Evolutionary conservation across 768 basidiomycete species (phyloP).

Genomic region (Artomyces pyxidatus): DNA sequence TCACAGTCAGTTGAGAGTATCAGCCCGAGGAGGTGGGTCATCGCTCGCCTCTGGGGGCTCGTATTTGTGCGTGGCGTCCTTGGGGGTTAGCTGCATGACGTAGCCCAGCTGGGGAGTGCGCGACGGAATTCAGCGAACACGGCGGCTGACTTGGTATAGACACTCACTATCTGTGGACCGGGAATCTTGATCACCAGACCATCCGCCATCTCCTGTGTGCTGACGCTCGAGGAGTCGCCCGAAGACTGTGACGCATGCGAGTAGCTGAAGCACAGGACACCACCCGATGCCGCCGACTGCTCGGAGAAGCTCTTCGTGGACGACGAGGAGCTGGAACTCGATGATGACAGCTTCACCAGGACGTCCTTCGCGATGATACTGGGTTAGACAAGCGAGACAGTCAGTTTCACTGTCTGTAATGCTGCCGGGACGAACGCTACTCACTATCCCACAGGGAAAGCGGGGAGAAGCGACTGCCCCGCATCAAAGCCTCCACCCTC

Average conservation of each 20-base stretch:
- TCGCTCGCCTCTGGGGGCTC: background rate
- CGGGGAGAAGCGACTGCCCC: background rate
- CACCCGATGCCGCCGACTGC: constrained; percentile 3
- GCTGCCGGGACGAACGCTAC: background rate
- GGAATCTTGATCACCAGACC: constrained; percentile 17
- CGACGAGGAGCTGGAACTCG: background rate
- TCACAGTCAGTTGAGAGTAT: background rate
- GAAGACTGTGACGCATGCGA: background rate
- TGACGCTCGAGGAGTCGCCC: background rate
- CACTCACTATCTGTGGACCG: constrained; percentile 14
- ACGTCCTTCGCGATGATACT: background rate
- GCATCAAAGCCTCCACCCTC: background rate
- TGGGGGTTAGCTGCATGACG: background rate
- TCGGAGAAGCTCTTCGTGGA: background rate
- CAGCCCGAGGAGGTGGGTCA: background rate
- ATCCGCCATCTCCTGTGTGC: constrained; percentile 6
- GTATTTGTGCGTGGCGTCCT: background rate
- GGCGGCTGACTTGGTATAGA: background rate
- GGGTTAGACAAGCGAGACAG: background rate
- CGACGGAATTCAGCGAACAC: background rate
- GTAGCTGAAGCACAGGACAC: constrained; percentile 13
- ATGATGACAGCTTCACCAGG: background rate
- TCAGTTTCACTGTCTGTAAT: too few species aligned
- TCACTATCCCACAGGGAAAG: background rate
- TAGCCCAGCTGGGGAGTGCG: background rate